Base-by-base conservation (phyloP, 176 grass and related monocot species). In the Oryza australiensis region DNA sequence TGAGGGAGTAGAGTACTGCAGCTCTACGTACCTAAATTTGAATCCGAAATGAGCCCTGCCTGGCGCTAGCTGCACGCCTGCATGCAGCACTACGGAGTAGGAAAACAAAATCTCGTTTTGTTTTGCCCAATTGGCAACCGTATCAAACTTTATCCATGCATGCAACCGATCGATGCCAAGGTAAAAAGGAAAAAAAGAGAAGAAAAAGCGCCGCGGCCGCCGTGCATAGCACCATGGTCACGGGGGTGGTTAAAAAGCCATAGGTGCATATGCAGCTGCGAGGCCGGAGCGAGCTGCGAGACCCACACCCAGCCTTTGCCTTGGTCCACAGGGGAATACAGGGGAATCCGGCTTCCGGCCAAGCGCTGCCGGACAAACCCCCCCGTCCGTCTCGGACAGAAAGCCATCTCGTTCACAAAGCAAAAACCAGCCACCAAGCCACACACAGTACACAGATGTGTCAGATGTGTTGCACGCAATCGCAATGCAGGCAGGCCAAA, bases 321-420 rank as follows among this genome's bases (percentile, higher is more conserved):
- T 57, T 77, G 65, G 68, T 81, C 78, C 85, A 87, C 83, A 11
- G 32, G 38, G 38, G 38, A 40, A 40, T 40, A 40, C 43, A 77
- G 76, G 82, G 85, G 89, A 92, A 96, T 96, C 93, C 86, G 62
- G 85, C 66, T 87, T 62, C 57, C 72, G 12, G 86, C 90, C 93
- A 95, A 92, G 32, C 53, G 84, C 93, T 88, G 80, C 77, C 12
- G 43, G 91, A 88, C 93, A 95, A 93, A 79, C 59, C 59, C 73
- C 46, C 73, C 48, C 24, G 35, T 37, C 35, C 83, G 86, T 70
- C 87, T 86, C 90, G 86, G 86, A 90, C 12, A 43, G 38, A 20
- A 83, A 92, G 72, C 63, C 73, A 87, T 15, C 83, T 14, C 72
- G 23, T 78, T 33, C 5, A 41, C 82, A 46, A 78, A 70, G 18